A percentile compares a stretch with the other conserved stretches of the same genome.
Conservation (phyloP, 371 early-diverging fungal species). For the Coemansia sp. region DNA sequence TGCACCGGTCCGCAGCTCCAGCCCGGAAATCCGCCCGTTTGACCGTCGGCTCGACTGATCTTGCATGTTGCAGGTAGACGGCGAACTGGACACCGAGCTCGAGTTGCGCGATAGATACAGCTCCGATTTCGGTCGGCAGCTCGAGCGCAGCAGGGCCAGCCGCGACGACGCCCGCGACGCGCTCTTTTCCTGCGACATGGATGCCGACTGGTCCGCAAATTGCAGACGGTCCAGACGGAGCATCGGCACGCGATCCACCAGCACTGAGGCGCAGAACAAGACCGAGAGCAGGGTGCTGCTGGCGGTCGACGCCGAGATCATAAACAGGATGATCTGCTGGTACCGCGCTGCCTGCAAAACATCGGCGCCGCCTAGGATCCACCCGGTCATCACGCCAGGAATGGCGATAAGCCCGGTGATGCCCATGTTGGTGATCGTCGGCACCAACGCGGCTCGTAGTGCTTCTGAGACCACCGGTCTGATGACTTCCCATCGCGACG, state of each 20-base stretch:
- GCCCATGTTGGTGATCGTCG: conserved; percentile 80
- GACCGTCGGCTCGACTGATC: not conserved
- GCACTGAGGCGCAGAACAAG: conserved; percentile 60
- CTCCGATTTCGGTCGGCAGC: conserved; percentile 5
- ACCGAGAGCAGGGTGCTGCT: conserved; percentile 65
- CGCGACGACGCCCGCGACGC: conserved; percentile 1
- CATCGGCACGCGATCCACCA: conserved; percentile 62
- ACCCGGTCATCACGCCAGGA: conserved; percentile 92
- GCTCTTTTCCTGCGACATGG: no score
- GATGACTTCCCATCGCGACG: conserved; percentile 83
- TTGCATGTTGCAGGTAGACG: not conserved
- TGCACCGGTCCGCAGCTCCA: no score
- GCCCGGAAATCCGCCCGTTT: no score
- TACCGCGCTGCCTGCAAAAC: conserved; percentile 78
- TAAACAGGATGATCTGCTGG: conserved; percentile 81
- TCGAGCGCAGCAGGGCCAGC: not conserved
- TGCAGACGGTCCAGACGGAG: conserved; percentile 63
- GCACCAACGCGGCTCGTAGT: conserved; percentile 74
- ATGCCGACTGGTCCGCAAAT: not conserved
- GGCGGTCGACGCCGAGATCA: conserved; percentile 73
- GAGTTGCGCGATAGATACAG: conserved; percentile 4
- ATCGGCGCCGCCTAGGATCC: conserved; percentile 80
- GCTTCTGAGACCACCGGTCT: conserved; percentile 71
- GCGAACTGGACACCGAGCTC: not conserved
- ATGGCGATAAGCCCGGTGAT: conserved; percentile 86